Conservation (phyloP, 1,284 basidiomycete genomes). For the Anthracocystis walkeri region DNA sequence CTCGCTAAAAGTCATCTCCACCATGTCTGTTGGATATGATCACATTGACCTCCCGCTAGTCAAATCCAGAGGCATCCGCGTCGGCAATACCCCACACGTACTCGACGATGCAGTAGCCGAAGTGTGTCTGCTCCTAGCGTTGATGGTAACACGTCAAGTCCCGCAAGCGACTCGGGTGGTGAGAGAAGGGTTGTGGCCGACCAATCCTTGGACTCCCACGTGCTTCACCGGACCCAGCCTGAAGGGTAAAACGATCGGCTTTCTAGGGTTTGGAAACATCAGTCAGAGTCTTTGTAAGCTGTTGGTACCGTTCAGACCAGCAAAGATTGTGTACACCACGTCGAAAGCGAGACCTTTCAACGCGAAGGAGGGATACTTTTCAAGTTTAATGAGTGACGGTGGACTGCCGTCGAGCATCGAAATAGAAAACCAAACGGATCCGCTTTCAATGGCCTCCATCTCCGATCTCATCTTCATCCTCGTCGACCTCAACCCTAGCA, state of each 20-base stretch:
- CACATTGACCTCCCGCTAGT: slow-evolving; percentile 80
- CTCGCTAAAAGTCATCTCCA: slow-evolving; percentile 82
- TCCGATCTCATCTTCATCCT: slow-evolving; percentile 73
- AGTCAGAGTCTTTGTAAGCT: slow-evolving; percentile 45
- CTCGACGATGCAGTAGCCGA: slow-evolving; percentile 93
- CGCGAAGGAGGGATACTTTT: slow-evolving; percentile 36
- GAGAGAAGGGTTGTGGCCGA: slow-evolving; percentile 77
- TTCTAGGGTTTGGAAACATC: slow-evolving; percentile 91
- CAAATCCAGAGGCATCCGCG: slow-evolving; percentile 77
- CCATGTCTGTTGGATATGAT: slow-evolving; percentile 78
- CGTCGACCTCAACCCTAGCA: slow-evolving; percentile 80
- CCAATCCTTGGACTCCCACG: slow-evolving; percentile 78
- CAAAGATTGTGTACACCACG: slow-evolving; percentile 51
- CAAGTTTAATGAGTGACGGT: slow-evolving; percentile 27
- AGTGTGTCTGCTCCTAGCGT: slow-evolving; percentile 83
- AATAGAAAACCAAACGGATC: slow-evolving; percentile 53
- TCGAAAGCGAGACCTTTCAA: slow-evolving; percentile 53
- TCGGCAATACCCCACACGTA: slow-evolving; percentile 92
- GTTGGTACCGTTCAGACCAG: slow-evolving; percentile 52
- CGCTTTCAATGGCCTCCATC: slow-evolving; percentile 34
- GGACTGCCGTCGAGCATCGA: slow-evolving; percentile 31
- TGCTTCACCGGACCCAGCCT: slow-evolving; percentile 80
- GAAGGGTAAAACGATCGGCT: slow-evolving; percentile 78
- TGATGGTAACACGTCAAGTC: slow-evolving; percentile 88
- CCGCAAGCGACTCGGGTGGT: slow-evolving; percentile 77